These are phyloP conservation scores for Camillea tinctor DNA, from an alignment of 2,329 filamentous ascomycete genomes.

Conservation along the genomic window DNA sequence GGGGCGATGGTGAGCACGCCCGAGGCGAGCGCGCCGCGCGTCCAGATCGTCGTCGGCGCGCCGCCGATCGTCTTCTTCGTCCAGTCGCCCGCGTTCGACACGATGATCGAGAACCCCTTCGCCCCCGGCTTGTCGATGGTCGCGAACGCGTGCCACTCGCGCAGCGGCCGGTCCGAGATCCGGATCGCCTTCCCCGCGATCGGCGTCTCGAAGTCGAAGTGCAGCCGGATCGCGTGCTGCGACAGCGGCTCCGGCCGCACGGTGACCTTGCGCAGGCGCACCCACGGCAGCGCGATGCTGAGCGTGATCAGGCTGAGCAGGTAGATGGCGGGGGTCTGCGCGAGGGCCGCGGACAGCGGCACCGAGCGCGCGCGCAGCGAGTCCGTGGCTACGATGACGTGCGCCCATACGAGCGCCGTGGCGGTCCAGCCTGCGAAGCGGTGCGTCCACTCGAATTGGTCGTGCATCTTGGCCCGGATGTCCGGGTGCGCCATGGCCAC, in stretches of 20 bases:
- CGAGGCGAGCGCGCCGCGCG: slow-evolving; percentile 64
- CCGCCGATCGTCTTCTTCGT: slow-evolving; percentile 61
- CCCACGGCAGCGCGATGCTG: slow-evolving; percentile 71
- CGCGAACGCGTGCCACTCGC: slow-evolving; percentile 76
- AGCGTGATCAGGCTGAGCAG: slow-evolving; percentile 62
- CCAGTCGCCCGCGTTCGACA: slow-evolving; percentile 77
- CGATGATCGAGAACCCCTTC: slow-evolving; percentile 63
- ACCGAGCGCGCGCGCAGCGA: slow-evolving; percentile 31
- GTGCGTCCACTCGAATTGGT: slow-evolving; percentile 66
- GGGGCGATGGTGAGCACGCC: slow-evolving; percentile 67
- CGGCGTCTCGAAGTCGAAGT: slow-evolving; percentile 64
- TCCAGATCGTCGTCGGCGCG: slow-evolving; percentile 63
- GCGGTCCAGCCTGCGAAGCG: slow-evolving; percentile 72
- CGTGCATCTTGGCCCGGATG: slow-evolving; percentile 18
- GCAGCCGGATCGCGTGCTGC: slow-evolving; percentile 67
- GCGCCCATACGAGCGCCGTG: slow-evolving; percentile 63
- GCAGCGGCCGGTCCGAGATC: slow-evolving; percentile 60
- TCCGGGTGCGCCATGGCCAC: slow-evolving; percentile 22
- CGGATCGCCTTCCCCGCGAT: slow-evolving; percentile 57
- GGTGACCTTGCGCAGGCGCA: slow-evolving; percentile 64
- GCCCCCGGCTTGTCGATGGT: slow-evolving; percentile 52
- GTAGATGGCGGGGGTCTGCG: slow-evolving; percentile 57
- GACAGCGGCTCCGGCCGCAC: slow-evolving; percentile 69
- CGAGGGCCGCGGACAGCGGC: slow-evolving; percentile 37
- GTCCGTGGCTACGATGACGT: slow-evolving; percentile 56